Evolutionary conservation across 1,284 basidiomycete genomes (phyloP), one percentile per base, ranked within the genome.

Genomic region (Sporisorium scitamineum): DNA sequence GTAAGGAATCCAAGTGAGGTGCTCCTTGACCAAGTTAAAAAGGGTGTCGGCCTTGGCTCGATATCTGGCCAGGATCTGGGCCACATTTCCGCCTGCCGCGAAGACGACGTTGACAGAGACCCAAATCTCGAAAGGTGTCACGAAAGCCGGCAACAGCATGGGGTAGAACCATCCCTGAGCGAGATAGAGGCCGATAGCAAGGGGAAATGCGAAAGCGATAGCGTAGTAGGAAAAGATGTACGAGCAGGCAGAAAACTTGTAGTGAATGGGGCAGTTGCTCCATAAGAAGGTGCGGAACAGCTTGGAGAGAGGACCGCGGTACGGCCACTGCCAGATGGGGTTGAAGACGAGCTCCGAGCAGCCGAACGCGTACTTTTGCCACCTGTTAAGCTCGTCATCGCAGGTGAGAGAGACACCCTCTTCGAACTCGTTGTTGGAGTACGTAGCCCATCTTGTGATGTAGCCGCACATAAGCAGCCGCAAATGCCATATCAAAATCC

Each of bases 311-410:
- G 93, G 93, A 8, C 93, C 92, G 61, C 89, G 86, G 64, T 86
- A 87, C 88, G 90, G 90, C 93, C 92, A 94, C 29, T 89, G 82
- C 56, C 89, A 88, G 65, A 94, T 54, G 68, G 67, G 68, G 63
- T 68, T 64, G 77, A 74, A 53, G 32, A 72, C 51, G 34, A 81
- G 26, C 57, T 84, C 87, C 68, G 82, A 92, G 55, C 86, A 75
- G 10, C 93, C 92, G 82, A 92, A 94, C 0, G 92, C 88, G 80
- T 94, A 94, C 82, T 94, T 94, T 76, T 94, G 92, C 93, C 93
- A 94, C 3, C 93, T 86, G 75, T 93, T 93, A 3, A 92, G 86
- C 81, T 92, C 92, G 79, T 93, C 92, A 51, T 93, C 92, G 66
- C 90, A 6, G 14, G 87, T 87, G 11, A 95, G 87, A 0, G 91